A percentile compares a stretch with the other conserved stretches of the same genome.
Evolutionary conservation across 2,329 filamentous ascomycete species (phyloP).

Genomic region (Paraphaeosphaeria sporulosa): DNA sequence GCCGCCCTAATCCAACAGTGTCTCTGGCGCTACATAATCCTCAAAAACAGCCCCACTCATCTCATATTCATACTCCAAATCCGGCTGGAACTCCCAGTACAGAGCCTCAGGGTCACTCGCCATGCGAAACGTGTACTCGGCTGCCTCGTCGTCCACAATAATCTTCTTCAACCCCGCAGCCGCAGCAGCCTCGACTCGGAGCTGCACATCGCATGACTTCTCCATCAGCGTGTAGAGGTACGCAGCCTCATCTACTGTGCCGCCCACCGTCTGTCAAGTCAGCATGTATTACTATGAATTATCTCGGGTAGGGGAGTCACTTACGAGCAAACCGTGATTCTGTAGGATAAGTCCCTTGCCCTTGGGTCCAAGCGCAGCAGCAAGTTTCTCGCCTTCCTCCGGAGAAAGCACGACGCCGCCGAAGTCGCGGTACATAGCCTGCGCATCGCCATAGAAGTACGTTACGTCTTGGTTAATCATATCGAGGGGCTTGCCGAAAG

Average conservation of each 20-base stretch:
- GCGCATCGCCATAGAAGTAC: slow-evolving; percentile 68
- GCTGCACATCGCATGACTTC: slow-evolving; percentile 72
- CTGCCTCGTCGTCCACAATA: slow-evolving; percentile 63
- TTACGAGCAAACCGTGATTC: slow-evolving; percentile 72
- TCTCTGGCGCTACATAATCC: slow-evolving; percentile 6
- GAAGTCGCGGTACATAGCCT: slow-evolving; percentile 71
- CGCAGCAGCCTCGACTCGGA: slow-evolving; percentile 72
- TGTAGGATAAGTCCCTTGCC: slow-evolving; percentile 70
- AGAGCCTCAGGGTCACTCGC: slow-evolving; percentile 57
- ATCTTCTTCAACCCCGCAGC: slow-evolving; percentile 61
- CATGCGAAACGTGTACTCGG: slow-evolving; percentile 61
- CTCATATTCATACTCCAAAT: slow-evolving; percentile 56
- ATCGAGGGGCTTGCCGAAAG: slow-evolving; percentile 69
- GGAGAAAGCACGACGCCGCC: slow-evolving; percentile 68
- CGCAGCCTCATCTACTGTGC: slow-evolving; percentile 76
- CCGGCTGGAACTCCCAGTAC: slow-evolving; percentile 62
- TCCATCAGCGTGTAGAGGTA: slow-evolving; percentile 75
- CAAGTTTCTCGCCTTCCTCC: slow-evolving; percentile 72
- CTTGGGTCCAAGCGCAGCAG: slow-evolving; percentile 66
- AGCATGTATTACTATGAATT: neutral
- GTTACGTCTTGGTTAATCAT: slow-evolving; percentile 75
- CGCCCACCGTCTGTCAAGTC: slow-evolving; percentile 64
- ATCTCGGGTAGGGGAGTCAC: neutral
- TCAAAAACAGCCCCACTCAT: slow-evolving; percentile 36
- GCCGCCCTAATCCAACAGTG: neutral